phyloP scores from a whole-genome alignment of 768 basidiomycete genomes.

The Aureoboletus auriporus region DNA sequence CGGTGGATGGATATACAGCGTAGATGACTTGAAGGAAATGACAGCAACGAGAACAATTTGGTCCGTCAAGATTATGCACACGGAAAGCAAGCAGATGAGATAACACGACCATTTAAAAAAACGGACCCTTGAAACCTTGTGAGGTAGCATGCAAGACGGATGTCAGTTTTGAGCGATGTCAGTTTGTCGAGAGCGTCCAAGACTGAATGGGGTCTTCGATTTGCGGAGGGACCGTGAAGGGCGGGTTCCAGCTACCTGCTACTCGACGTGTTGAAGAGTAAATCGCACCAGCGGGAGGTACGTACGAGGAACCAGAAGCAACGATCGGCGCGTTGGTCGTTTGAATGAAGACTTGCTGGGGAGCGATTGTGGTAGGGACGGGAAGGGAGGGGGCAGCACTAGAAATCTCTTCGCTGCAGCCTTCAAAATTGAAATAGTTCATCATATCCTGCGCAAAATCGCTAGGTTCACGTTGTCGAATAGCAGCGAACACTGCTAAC shows the following conservation, averaged over 20 bases:
- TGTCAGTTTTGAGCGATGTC: no score
- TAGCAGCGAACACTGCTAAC: conserved; percentile 7
- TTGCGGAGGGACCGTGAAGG: conserved; percentile 15
- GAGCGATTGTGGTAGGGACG: conserved; percentile 11
- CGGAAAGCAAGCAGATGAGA: conserved; percentile 17
- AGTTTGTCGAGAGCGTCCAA: neutral
- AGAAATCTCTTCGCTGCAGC: conserved; percentile 3
- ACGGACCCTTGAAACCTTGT: conserved; percentile 5
- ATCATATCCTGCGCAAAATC: conserved; percentile 30
- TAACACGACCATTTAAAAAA: conserved; percentile 4
- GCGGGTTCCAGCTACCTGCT: conserved; percentile 45
- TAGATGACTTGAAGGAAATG: neutral
- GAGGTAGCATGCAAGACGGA: neutral
- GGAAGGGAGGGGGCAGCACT: neutral
- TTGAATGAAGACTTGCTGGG: conserved; percentile 28
- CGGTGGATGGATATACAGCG: neutral
- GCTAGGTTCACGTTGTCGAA: conserved; percentile 18
- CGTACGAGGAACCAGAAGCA: conserved; percentile 31
- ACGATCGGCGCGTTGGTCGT: conserved; percentile 18
- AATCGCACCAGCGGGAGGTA: conserved; percentile 53
- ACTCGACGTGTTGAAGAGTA: conserved; percentile 50
- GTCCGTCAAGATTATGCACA: conserved; percentile 22
- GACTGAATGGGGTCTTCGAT: conserved; percentile 30
- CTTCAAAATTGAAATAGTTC: conserved; percentile 37
- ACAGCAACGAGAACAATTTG: conserved; percentile 13